Evolutionary conservation across 768 basidiomycete genomes (phyloP), one percentile per base, ranked within the genome.

Genomic region (Tricholoma flavovirens): DNA sequence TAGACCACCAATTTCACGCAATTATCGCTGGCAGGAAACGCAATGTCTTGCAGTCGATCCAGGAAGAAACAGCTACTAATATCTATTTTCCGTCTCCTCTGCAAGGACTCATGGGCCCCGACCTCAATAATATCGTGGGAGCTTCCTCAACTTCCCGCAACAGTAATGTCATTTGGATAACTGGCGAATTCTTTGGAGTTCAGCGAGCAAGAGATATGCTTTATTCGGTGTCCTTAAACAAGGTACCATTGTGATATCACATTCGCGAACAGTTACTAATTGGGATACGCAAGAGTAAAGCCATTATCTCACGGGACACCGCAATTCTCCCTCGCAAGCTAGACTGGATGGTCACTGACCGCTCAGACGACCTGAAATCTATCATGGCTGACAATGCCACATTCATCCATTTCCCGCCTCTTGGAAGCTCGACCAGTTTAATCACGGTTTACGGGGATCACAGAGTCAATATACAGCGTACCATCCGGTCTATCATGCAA

Each of bases 301-400:
- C 83, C 48, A 83, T 97, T 56, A 86, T 97, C 56, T 95, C 96
- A 7, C 78, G 93, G 57, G 95, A 99, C 68, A 93, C 92, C 14
- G 91, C 93, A 5, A 89, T 98, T 54, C 81, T 97, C 21, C 96
- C 96, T 55, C 88, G 96, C 59, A 99, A 99, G 70, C 79, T 99
- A 59, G 96, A 99, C 66, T 98, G 96, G 95, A 88, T 99, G 83
- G 83, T 97, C 54, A 91, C 90, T n/a, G 93, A 99, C 70, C 86
- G 90, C n/a, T 77, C 88, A 10, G 95, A 98, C 26, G 96, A 98
- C 60, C 76, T 99, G 65, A 93, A 87, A 71, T 79, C 85, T 4
- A 83, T 94, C 67, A 98, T 97, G 94, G 85, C 83, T 62, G 96
- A 99, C 75, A 98, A 98, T 60, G 93, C 92, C 6, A 96, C 95